phyloP scores from a whole-genome alignment of 129 eudicot genomes.

The Tanacetum coccineum region DNA sequence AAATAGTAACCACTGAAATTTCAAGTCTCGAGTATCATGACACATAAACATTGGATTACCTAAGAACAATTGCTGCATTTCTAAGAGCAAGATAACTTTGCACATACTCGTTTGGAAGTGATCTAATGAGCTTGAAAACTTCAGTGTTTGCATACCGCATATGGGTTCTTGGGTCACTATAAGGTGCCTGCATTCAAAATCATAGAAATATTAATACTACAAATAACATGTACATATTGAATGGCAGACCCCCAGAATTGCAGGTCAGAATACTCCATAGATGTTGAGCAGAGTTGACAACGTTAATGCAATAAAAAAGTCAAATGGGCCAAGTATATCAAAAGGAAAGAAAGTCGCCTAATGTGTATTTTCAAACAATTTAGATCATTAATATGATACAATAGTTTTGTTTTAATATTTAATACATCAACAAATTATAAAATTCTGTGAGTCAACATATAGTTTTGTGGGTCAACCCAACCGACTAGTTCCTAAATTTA shows the following conservation, averaged over 20 bases:
- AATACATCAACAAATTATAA: too few species aligned
- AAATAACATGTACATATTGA: neutral
- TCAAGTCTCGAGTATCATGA: slow-evolving; percentile 23
- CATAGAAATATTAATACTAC: neutral
- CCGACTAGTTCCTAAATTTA: too few species aligned
- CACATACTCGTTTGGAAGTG: slow-evolving; percentile 90
- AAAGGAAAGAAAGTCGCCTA: too few species aligned
- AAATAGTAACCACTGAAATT: neutral
- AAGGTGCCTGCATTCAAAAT: slow-evolving; percentile 63
- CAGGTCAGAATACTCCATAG: neutral
- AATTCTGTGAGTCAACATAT: too few species aligned
- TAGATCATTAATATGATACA: too few species aligned
- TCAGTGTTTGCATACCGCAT: slow-evolving; percentile 90
- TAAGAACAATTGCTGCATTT: slow-evolving; percentile 81
- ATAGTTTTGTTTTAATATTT: too few species aligned
- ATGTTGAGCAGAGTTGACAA: too few species aligned
- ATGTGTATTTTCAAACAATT: too few species aligned
- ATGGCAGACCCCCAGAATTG: neutral
- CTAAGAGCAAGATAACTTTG: slow-evolving; percentile 90
- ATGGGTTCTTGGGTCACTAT: slow-evolving; percentile 80
- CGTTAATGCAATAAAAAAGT: too few species aligned
- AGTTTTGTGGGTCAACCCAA: too few species aligned
- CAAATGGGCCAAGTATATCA: too few species aligned
- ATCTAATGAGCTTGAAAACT: slow-evolving; percentile 73
- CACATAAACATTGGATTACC: slow-evolving; percentile 24